phyloP scores from a whole-genome alignment of 2,329 filamentous ascomycete species.

The Xenosphaeropsis pyriputrescens region DNA sequence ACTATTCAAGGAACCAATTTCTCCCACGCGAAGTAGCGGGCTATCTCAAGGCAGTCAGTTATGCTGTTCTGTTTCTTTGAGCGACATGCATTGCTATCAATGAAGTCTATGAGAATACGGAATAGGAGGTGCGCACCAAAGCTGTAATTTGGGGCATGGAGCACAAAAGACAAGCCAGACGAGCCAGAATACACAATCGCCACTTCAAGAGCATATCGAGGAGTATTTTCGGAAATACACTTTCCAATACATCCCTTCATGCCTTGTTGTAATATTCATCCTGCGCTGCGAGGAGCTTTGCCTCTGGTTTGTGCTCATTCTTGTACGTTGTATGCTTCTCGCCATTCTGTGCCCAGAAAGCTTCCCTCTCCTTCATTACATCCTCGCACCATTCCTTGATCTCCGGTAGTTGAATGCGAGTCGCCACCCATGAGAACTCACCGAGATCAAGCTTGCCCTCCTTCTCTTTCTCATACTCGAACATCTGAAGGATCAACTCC shows the following conservation, averaged over 20 bases:
- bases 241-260: background rate
- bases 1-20: too few relatives aligned
- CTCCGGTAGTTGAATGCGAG: constrained; percentile 59
- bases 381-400: constrained; percentile 67
- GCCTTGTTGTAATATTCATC: constrained; percentile 4
- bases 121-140: too few relatives aligned
- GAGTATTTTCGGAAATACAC: too few relatives aligned
- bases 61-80: too few relatives aligned
- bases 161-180: too few relatives aligned
- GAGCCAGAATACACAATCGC: too few relatives aligned
- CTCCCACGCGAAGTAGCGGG: too few relatives aligned
- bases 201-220: too few relatives aligned
- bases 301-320: constrained; percentile 5
- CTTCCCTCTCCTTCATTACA: constrained; percentile 60
- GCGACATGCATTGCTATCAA: too few relatives aligned
- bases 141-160: too few relatives aligned
- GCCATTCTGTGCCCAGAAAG: constrained; percentile 47
- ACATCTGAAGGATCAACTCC: constrained; percentile 86
- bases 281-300: constrained; percentile 2
- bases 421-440: constrained; percentile 74
- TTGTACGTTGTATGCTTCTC: constrained; percentile 2
- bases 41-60: too few relatives aligned
- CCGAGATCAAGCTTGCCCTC: constrained; percentile 57
- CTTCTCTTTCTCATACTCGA: constrained; percentile 77
- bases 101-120: too few relatives aligned